Evolutionary conservation across 495 filamentous ascomycete species (phyloP), one percentile per base, ranked within the genome.

Genomic region (Penicillium paradoxum): DNA sequence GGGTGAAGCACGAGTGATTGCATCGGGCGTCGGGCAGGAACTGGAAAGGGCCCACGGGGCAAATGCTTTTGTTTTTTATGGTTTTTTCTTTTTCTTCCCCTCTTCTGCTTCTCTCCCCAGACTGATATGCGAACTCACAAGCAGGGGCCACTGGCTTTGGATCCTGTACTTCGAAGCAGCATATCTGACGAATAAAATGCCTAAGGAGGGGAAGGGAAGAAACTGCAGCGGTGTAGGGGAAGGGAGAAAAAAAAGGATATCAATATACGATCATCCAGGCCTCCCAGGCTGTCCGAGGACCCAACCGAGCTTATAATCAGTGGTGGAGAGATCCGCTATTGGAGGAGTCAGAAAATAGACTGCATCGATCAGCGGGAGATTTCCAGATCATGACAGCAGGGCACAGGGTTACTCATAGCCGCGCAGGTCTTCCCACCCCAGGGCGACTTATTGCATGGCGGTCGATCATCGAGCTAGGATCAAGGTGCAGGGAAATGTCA

Each of bases 1-100:
- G 71, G 72, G 48, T 71, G 69, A 59, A 77, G 71, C 58, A 74
- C 67, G 67, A 77, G 64, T 62, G 73, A 74, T 74, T 75, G 73
- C 73, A 77, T 77, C 69, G 67, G 70, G 65, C 47, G 55, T 58
- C 45, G 51, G 49, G 42, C 44, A 51, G 51, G 44, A 51, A 40
- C 48, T 39, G 43, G 29, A 50, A 63, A 41, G 34, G 54, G 53
- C 50, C 58, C 48, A 43, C 50, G 37, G 52, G 46, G 34, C 53
- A 57, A 18, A 45, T 45, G 33, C 30, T 50, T 57, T 56, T 33
- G 66, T 64, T 25, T 14, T 44, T 48, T 39, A 30, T 39, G 36
- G 24, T 18, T 18, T 34, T 18, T 37, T 33, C 38, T 43, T 39
- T 36, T 24, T 27, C 51, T 44, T n/a, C 17, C 13, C 43, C 27